Percentiles rank a stretch among this genome's conserved stretches.
Conservation (phyloP, 176 grass and related monocot species). For the Lolium multiflorum region DNA sequence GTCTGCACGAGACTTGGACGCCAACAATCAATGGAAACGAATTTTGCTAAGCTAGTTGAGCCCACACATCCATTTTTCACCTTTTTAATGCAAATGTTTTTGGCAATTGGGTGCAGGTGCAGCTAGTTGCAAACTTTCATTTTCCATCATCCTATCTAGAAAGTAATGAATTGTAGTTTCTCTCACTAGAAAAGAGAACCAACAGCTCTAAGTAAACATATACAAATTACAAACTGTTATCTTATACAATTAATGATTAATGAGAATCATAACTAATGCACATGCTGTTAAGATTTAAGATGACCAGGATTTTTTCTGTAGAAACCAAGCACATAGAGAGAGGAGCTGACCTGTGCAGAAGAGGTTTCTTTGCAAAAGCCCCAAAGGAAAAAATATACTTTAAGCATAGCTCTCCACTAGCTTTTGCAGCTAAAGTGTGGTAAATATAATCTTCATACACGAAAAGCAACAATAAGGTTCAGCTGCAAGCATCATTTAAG, state of each 20-base stretch:
- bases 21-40: neutral
- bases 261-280: neutral
- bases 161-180: neutral
- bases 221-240: neutral
- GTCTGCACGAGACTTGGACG: neutral
- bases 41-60: neutral
- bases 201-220: neutral
- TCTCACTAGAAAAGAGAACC: neutral
- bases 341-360: constrained; percentile 80
- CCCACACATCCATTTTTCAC: neutral
- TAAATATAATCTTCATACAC: constrained; percentile 88
- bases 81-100: neutral
- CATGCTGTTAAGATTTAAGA: constrained; percentile 2
- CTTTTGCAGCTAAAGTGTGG: constrained; percentile 97
- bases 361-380: constrained; percentile 93
- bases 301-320: neutral
- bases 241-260: neutral
- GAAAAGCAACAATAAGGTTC: constrained; percentile 33
- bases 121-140: neutral
- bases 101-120: neutral
- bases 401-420: constrained; percentile 93
- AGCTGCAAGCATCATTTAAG: constrained; percentile 8
- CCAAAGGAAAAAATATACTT: constrained; percentile 96
- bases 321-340: constrained; percentile 12
- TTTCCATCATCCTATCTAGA: neutral